Evolutionary conservation across 306 rosid genomes (phyloP), one percentile per base, ranked within the genome.

Genomic region (Lathyrus tuberosus): DNA sequence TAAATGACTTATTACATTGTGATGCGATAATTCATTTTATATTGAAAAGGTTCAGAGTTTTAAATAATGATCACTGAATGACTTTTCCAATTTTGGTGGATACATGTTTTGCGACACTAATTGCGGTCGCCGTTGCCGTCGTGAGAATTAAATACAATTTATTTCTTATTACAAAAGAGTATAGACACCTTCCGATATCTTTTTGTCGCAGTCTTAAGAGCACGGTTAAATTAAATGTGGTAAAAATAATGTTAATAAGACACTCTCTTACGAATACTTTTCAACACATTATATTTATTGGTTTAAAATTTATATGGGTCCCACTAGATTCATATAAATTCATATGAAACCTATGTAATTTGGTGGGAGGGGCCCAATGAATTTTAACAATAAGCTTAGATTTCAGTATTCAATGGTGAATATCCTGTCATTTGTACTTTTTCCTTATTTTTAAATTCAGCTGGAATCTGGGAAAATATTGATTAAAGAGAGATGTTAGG

Each of bases 401-500:
- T 52, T 20, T 14, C 62, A 61, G 24, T 70, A 18, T 5, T 38
- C 52, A 44, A 14, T 16, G 20, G 4, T 37, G 53, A 72, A 37
- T 3, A 35, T n/a, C 53, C 5, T 0, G 22, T 35, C 31, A 24
- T 61, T 40, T 48, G 40, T 8, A 35, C 62, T 20, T 62, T 22
- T n/a, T 57, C 56, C 11, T 3, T 15, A 43, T 24, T 41, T 72
- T 2, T 1, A 16, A 62, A 22, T 62, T 48, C 70, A 62, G 35
- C 51, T 48, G 14, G 24, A 35, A 26, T 40, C 10, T 51, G 33
- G 56, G 37, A 52, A 8, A 73, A 4, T 18, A 5, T 40, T 16
- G 43, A 62, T 52, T 73, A 26, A 35, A 37, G 9, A 20, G 53
- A 72, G 22, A 47, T 62, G 17, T 62, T 20, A 20, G 22, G 22